Evolutionary conservation across 2,329 filamentous ascomycete species (phyloP).

Genomic region (Nemania abortiva): DNA sequence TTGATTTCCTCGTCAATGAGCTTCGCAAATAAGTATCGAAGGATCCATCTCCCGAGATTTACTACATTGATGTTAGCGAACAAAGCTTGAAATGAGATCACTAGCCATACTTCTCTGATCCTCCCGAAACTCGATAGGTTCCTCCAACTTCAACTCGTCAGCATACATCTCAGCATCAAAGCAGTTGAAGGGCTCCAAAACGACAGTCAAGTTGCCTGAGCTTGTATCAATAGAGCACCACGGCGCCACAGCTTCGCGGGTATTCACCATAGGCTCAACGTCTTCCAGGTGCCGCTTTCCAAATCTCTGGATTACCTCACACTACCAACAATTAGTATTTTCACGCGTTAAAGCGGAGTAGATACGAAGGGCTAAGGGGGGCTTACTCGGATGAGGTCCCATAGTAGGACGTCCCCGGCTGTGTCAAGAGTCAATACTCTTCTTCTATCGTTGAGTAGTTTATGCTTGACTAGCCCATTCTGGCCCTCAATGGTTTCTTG

Average conservation of each 20-base stretch:
- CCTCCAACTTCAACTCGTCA: conserved; percentile 82
- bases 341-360: neutral
- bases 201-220: conserved; percentile 90
- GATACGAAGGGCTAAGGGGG: neutral
- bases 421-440: conserved; percentile 93
- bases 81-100: neutral
- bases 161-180: conserved; percentile 98
- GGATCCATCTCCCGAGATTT: conserved; percentile 95
- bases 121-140: conserved; percentile 84
- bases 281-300: conserved; percentile 95
- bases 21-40: conserved; percentile 90
- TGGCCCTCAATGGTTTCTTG: conserved; percentile 93
- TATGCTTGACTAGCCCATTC: conserved; percentile 93
- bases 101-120: conserved; percentile 85
- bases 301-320: conserved; percentile 88
- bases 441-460: conserved; percentile 89
- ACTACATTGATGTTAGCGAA: conserved; percentile 64
- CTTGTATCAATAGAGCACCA: conserved; percentile 97
- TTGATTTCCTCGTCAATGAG: conserved; percentile 91
- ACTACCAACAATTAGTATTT: conserved; percentile 63
- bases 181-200: conserved; percentile 93
- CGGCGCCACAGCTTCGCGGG: conserved; percentile 87
- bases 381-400: conserved; percentile 87
- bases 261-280: conserved; percentile 88
- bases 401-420: conserved; percentile 91